These are phyloP conservation scores for Sorghum bicolor DNA, from an alignment of 176 grass and related monocot species.

Conservation along the genomic window DNA sequence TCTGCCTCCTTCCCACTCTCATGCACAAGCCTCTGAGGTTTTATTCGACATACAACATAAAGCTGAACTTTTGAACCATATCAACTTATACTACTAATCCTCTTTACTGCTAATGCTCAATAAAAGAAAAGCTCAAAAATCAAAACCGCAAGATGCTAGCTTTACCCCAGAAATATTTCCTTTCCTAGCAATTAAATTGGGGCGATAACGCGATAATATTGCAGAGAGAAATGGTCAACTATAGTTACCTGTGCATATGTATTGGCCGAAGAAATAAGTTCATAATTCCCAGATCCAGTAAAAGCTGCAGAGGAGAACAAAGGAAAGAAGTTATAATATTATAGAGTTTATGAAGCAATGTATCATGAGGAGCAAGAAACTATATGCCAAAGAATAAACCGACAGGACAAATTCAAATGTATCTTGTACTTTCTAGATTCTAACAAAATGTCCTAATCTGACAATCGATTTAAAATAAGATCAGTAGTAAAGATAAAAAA, in stretches of 20 bases:
- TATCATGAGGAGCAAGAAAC: not conserved
- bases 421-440: not conserved
- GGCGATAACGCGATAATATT: not conserved
- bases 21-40: not conserved
- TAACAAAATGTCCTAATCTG: not conserved
- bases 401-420: not conserved
- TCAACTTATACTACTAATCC: not conserved
- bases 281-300: conserved; percentile 76
- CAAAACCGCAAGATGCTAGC: not conserved
- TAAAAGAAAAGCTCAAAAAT: not conserved
- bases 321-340: not conserved
- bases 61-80: not conserved
- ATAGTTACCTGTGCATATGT: conserved; percentile 87
- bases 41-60: not conserved
- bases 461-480: not conserved
- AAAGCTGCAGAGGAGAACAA: conserved; percentile 56
- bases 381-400: not conserved
- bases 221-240: not conserved
- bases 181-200: not conserved
- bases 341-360: conserved; percentile 24
- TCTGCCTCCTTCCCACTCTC: not conserved
- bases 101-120: conserved; percentile 5
- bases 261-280: conserved; percentile 84
- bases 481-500: not conserved
- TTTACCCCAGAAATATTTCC: not conserved